A percentile compares a stretch with the other conserved stretches of the same genome.
These are phyloP conservation scores for Prunella vulgaris DNA, from an alignment of 257 asterid species.

Conservation along the genomic window DNA sequence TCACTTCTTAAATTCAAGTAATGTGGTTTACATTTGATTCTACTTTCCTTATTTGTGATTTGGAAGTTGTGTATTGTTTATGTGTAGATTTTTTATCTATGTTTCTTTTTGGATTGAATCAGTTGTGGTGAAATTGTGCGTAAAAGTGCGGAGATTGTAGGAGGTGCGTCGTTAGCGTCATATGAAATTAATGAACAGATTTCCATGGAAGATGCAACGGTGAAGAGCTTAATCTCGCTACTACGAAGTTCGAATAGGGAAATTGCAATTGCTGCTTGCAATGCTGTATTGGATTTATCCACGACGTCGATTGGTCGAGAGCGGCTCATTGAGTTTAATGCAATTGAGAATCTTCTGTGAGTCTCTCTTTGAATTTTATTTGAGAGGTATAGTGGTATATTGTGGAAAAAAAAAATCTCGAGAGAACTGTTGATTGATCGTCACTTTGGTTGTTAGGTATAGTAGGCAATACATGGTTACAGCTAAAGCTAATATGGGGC, in stretches of 20 bases:
- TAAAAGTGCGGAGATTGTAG: constrained; percentile 50
- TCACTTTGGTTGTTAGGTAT: constrained; percentile 13
- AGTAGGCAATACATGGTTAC: not conserved
- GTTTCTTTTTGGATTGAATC: not conserved
- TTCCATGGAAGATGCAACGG: constrained; percentile 45
- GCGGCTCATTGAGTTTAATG: constrained; percentile 44
- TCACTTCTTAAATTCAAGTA: constrained; percentile 59
- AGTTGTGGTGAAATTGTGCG: constrained; percentile 49
- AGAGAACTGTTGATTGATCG: not conserved
- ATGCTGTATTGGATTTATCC: constrained; percentile 64
- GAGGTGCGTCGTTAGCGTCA: constrained; percentile 52
- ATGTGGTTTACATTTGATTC: not conserved
- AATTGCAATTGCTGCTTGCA: constrained; percentile 58
- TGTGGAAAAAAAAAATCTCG: not conserved
- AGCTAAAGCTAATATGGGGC: too few relatives aligned
- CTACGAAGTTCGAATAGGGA: constrained; percentile 31
- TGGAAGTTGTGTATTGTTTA: not conserved
- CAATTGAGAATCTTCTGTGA: constrained; percentile 56
- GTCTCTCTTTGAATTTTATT: constrained; percentile 22
- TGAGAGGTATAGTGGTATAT: not conserved
- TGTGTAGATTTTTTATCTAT: not conserved
- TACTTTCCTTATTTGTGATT: not conserved
- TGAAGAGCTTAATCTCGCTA: constrained; percentile 48
- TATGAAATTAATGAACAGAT: constrained; percentile 55
- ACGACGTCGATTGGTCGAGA: constrained; percentile 50